These are phyloP conservation scores for Petasospora rhodanensis DNA, from an alignment of 1,139 yeast genomes.

Conservation along the genomic window DNA sequence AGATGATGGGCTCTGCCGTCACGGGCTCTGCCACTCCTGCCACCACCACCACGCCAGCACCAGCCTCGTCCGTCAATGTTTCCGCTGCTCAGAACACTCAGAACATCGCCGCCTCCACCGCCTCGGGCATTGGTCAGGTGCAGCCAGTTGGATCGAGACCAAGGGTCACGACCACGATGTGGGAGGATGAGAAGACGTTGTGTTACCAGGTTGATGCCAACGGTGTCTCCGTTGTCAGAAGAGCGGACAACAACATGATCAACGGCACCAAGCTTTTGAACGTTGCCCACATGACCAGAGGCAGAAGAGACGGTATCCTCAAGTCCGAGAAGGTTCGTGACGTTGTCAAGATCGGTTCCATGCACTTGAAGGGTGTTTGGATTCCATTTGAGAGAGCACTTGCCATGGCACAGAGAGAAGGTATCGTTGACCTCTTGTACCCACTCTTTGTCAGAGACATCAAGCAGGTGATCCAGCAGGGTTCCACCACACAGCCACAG, in stretches of 20 bases:
- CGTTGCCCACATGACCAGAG: constrained; percentile 94
- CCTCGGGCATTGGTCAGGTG: constrained; percentile 49
- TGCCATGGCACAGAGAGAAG: constrained; percentile 85
- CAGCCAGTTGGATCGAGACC: constrained; percentile 67
- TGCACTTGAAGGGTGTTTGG: constrained; percentile 98
- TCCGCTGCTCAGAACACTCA: constrained; percentile 6
- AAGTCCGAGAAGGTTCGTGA: constrained; percentile 86
- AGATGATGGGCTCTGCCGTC: constrained; percentile 12
- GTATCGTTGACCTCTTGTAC: constrained; percentile 77
- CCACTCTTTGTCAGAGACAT: constrained; percentile 88
- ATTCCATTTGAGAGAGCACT: constrained; percentile 93
- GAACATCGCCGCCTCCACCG: constrained; percentile 29
- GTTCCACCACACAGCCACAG: constrained; percentile 28
- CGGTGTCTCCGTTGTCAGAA: constrained; percentile 83
- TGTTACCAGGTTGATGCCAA: constrained; percentile 96
- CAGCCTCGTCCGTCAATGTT: constrained; percentile 8
- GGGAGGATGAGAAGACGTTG: constrained; percentile 94
- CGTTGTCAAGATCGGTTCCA: constrained; percentile 93
- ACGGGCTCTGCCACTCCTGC: constrained; percentile 12
- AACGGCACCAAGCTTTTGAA: constrained; percentile 91
- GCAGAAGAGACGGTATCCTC: constrained; percentile 90
- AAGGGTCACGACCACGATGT: constrained; percentile 86
- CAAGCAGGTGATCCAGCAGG: constrained; percentile 57
- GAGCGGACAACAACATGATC: constrained; percentile 91
- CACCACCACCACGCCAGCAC: constrained; percentile 12